A percentile compares a stretch with the other conserved stretches of the same genome.
Conservation (phyloP, 169 alveolate species). For the Haemoproteus tartakovskyi region DNA sequence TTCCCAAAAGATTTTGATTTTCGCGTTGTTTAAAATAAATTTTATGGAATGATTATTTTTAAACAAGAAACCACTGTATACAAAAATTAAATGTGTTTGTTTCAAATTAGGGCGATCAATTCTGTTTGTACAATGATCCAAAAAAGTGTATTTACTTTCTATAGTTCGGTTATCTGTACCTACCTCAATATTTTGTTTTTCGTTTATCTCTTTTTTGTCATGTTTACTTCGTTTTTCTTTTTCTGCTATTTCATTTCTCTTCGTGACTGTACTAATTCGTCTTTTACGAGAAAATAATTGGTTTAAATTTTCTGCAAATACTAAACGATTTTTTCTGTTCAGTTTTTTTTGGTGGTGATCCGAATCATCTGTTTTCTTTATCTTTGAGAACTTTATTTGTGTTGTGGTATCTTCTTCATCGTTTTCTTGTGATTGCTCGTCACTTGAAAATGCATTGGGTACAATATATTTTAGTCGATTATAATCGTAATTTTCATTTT, state of each 20-base stretch:
- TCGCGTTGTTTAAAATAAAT: constrained; percentile 32
- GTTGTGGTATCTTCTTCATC: too few relatives aligned
- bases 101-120: constrained; percentile 43
- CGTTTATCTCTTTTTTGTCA: neutral
- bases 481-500: too few relatives aligned
- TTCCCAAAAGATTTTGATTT: constrained; percentile 56
- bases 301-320: too few relatives aligned
- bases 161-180: neutral
- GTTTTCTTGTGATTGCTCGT: too few relatives aligned
- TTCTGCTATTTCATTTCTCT: neutral
- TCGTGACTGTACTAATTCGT: too few relatives aligned
- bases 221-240: neutral
- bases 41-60: constrained; percentile 57
- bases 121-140: constrained; percentile 28
- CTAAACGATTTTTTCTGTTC: too few relatives aligned
- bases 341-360: too few relatives aligned
- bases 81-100: constrained; percentile 35
- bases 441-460: too few relatives aligned
- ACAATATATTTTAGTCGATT: too few relatives aligned
- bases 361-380: too few relatives aligned
- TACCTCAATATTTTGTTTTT: neutral
- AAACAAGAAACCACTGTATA: constrained; percentile 39
- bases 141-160: constrained; percentile 49
- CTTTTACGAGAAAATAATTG: too few relatives aligned
- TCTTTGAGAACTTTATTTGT: too few relatives aligned